These are phyloP conservation scores for Botrytis cinerea DNA, from an alignment of 2,329 filamentous ascomycete genomes.

Conservation along the genomic window DNA sequence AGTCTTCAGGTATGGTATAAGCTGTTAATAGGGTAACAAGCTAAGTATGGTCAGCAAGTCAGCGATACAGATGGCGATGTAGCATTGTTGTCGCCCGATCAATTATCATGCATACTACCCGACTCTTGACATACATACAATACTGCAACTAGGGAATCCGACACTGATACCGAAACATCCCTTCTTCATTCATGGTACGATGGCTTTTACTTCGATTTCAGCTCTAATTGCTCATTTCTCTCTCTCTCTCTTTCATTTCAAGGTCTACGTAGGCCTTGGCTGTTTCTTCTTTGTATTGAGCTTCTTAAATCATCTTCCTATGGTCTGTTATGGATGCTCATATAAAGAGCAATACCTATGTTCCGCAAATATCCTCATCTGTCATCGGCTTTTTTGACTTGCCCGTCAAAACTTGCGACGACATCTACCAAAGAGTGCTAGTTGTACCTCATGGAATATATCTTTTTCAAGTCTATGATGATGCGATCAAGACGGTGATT, in stretches of 20 bases:
- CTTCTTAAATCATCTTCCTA: background rate
- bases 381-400: background rate
- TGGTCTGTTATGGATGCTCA: background rate
- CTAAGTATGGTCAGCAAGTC: too few species aligned
- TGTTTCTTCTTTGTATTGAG: background rate
- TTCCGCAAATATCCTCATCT: background rate
- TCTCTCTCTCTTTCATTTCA: too few species aligned
- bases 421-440: background rate
- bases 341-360: background rate
- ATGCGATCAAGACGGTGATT: background rate
- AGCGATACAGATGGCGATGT: too few species aligned
- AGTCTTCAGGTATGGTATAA: background rate
- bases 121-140: background rate
- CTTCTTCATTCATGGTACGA: too few species aligned
- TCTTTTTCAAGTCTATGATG: background rate
- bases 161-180: too few species aligned
- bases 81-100: background rate
- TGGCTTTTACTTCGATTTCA: too few species aligned
- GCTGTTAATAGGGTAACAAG: background rate
- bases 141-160: too few species aligned
- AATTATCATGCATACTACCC: background rate
- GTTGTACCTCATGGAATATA: background rate
- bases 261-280: background rate
- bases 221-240: too few species aligned
- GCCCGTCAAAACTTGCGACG: background rate